Conservation (phyloP, 257 asterid genomes). For the Fraxinus anomala region DNA sequence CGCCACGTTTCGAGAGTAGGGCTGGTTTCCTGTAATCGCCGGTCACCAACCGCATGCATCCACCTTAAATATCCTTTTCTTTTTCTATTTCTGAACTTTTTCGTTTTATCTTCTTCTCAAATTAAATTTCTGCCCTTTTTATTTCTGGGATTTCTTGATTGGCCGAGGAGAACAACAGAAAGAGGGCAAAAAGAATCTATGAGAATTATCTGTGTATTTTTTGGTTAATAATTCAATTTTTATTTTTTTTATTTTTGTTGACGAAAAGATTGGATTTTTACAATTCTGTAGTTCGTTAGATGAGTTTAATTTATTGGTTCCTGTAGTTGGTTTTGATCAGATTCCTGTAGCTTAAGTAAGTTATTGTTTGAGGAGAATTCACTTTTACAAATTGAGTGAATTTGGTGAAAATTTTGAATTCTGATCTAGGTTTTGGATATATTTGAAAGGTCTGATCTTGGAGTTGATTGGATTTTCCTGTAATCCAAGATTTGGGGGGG, state of each 20-base stretch:
- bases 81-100: background rate
- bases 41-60: conserved; percentile 34
- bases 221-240: conserved; percentile 12
- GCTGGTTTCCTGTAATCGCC: conserved; percentile 40
- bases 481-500: conserved; percentile 12
- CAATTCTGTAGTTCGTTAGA: conserved; percentile 9
- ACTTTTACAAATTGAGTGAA: conserved; percentile 13
- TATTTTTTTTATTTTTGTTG: conserved; percentile 4
- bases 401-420: conserved; percentile 21
- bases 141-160: conserved; percentile 20
- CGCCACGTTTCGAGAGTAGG: conserved; percentile 35
- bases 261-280: conserved; percentile 26
- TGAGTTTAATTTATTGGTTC: conserved; percentile 22
- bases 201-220: conserved; percentile 9
- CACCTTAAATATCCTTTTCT: conserved; percentile 5
- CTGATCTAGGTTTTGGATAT: conserved; percentile 32
- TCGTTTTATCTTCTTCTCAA: conserved; percentile 1
- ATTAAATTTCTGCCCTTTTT: background rate
- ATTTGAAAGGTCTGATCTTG: conserved; percentile 21
- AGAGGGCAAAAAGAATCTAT: conserved; percentile 13
- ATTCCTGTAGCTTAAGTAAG: conserved; percentile 15
- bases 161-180: background rate
- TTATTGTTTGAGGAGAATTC: conserved; percentile 4
- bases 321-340: conserved; percentile 16
- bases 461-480: conserved; percentile 29